A percentile compares a stretch with the other conserved stretches of the same genome.
Evolutionary conservation across 2,329 filamentous ascomycete species (phyloP).

Genomic region (Fusarium sp.): DNA sequence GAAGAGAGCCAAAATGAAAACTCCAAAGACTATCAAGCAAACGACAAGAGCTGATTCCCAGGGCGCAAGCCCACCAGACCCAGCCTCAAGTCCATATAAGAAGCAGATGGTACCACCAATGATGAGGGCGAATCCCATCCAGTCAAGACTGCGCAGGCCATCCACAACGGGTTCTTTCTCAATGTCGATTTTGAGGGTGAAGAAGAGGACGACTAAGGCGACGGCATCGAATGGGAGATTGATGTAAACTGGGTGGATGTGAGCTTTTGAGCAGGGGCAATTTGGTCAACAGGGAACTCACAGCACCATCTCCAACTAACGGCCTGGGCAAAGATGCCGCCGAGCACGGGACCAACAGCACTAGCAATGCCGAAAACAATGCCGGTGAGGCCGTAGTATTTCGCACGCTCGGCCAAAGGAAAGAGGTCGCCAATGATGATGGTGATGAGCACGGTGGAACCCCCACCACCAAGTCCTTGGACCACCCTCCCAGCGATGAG

Average conservation of each 20-base stretch:
- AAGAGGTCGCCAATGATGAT: constrained; percentile 62
- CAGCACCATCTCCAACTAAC: constrained; percentile 75
- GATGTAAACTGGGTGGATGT: constrained; percentile 58
- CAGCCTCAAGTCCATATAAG: constrained; percentile 85
- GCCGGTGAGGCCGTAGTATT: constrained; percentile 63
- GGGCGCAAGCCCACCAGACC: constrained; percentile 73
- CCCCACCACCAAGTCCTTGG: constrained; percentile 37
- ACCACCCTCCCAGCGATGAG: constrained; percentile 59
- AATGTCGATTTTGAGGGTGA: constrained; percentile 75
- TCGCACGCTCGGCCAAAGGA: constrained; percentile 58
- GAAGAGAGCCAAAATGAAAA: constrained; percentile 72
- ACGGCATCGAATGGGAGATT: constrained; percentile 63
- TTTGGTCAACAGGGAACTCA: background rate
- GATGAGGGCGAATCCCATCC: constrained; percentile 66
- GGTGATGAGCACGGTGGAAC: constrained; percentile 35
- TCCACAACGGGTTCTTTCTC: constrained; percentile 69
- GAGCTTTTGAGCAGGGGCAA: background rate
- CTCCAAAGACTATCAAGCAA: constrained; percentile 80
- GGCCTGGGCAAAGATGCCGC: constrained; percentile 71
- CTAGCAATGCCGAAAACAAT: constrained; percentile 72
- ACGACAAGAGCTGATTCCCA: constrained; percentile 81
- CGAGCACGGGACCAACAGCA: constrained; percentile 72
- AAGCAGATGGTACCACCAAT: constrained; percentile 88
- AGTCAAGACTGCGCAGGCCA: constrained; percentile 72
- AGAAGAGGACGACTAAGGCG: constrained; percentile 60